These are phyloP conservation scores for Lachnellula occidentalis DNA, from an alignment of 2,329 filamentous ascomycete genomes.

Conservation along the genomic window DNA sequence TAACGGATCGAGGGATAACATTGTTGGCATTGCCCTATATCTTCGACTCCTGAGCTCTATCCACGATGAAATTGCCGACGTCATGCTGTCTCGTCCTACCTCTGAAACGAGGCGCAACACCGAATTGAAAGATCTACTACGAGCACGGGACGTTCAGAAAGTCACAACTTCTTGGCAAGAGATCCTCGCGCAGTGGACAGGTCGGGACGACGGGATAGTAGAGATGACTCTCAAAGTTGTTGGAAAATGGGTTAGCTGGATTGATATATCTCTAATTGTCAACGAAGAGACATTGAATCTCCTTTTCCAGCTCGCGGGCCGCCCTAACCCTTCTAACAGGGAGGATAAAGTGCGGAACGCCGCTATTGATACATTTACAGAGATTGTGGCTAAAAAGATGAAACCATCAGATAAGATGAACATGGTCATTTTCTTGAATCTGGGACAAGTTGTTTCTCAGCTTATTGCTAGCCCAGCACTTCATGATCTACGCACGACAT, in stretches of 20 bases:
- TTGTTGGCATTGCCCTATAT: slow-evolving; percentile 75
- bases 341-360: slow-evolving; percentile 82
- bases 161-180: slow-evolving; percentile 89
- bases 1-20: slow-evolving; percentile 60
- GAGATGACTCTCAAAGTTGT: slow-evolving; percentile 90
- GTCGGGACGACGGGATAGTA: slow-evolving; percentile 64
- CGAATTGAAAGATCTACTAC: slow-evolving; percentile 84
- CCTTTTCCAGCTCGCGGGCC: slow-evolving; percentile 82
- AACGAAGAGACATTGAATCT: slow-evolving; percentile 82
- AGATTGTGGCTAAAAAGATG: slow-evolving; percentile 99
- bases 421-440: slow-evolving; percentile 84
- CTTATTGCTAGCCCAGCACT: slow-evolving; percentile 79
- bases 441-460: slow-evolving; percentile 78
- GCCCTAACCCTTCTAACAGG: slow-evolving; percentile 52
- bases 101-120: slow-evolving; percentile 81
- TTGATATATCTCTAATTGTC: slow-evolving; percentile 89
- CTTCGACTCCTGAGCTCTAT: slow-evolving; percentile 82
- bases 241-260: slow-evolving; percentile 98
- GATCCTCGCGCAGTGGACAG: slow-evolving; percentile 67
- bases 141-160: slow-evolving; percentile 80
- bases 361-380: slow-evolving; percentile 89
- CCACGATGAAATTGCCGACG: slow-evolving; percentile 95
- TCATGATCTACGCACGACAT: slow-evolving; percentile 70
- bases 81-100: slow-evolving; percentile 72
- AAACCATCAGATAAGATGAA: slow-evolving; percentile 87